A percentile compares a stretch with the other conserved stretches of the same genome.
phyloP scores from a whole-genome alignment of 345 rosid species.

The Moricandia arvensis region DNA sequence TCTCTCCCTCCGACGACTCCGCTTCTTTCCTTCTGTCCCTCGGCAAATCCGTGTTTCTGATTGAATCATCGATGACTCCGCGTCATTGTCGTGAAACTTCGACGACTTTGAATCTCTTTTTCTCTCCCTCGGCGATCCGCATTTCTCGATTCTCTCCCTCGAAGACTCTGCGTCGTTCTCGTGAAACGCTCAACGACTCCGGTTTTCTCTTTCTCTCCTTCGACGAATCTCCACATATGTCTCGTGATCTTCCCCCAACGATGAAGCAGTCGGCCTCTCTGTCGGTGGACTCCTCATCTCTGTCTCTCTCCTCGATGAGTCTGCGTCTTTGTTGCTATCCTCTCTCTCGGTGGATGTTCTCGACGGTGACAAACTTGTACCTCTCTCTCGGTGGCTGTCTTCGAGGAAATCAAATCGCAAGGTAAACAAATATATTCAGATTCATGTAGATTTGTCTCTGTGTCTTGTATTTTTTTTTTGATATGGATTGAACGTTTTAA shows the following conservation, averaged over 20 bases:
- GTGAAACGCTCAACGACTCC: too few relatives aligned
- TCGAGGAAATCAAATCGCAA: neutral
- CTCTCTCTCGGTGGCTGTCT: neutral
- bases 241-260: neutral
- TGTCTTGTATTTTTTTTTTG: neutral
- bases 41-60: neutral
- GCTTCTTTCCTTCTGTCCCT: neutral
- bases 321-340: neutral
- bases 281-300: neutral
- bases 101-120: neutral
- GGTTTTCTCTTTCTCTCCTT: too few relatives aligned
- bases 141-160: neutral
- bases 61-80: neutral
- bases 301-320: neutral
- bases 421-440: neutral
- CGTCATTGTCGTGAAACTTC: neutral
- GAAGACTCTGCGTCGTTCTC: too few relatives aligned
- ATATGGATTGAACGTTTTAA: neutral
- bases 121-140: neutral
- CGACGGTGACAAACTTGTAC: neutral
- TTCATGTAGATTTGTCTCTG: neutral
- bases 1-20: neutral
- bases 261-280: neutral
- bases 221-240: neutral
- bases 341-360: neutral